A percentile compares a stretch with the other conserved stretches of the same genome.
Evolutionary conservation across 192 early-diverging fungal species (phyloP).

Genomic region (Coemansia interrupta): DNA sequence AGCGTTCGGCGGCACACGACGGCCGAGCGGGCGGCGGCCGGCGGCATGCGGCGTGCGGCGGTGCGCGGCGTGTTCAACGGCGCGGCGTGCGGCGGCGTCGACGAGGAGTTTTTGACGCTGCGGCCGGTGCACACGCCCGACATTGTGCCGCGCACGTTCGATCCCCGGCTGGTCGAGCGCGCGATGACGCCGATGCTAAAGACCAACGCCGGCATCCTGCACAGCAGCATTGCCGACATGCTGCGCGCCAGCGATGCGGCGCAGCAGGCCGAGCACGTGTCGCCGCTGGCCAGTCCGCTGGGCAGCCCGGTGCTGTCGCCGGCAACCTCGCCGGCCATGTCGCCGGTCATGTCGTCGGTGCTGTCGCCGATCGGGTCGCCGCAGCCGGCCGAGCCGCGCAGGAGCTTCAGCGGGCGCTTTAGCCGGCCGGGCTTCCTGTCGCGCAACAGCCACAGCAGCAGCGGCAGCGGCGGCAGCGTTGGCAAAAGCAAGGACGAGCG

Average conservation of each 20-base stretch:
- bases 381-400: constrained; percentile 2
- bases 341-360: not conserved
- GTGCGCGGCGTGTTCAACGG: too few relatives aligned
- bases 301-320: not conserved
- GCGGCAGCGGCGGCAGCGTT: too few relatives aligned
- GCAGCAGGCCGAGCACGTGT: constrained; percentile 9
- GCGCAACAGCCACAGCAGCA: constrained; percentile 4
- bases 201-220: constrained; percentile 20
- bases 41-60: not conserved
- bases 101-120: constrained; percentile 45
- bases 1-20: too few relatives aligned
- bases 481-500: too few relatives aligned
- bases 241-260: not conserved
- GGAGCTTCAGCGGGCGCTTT: constrained; percentile 16
- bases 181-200: constrained; percentile 56
- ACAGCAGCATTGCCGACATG: constrained; percentile 8
- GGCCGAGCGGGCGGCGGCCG: too few relatives aligned
- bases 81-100: not conserved
- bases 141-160: constrained; percentile 42
- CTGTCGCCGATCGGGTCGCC: not conserved
- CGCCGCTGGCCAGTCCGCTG: constrained; percentile 34
- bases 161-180: constrained; percentile 45
- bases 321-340: not conserved
- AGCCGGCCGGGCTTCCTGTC: constrained; percentile 18
- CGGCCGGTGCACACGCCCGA: constrained; percentile 52